phyloP scores from a whole-genome alignment of 331 rosid species.

The Rosa hybrid region DNA sequence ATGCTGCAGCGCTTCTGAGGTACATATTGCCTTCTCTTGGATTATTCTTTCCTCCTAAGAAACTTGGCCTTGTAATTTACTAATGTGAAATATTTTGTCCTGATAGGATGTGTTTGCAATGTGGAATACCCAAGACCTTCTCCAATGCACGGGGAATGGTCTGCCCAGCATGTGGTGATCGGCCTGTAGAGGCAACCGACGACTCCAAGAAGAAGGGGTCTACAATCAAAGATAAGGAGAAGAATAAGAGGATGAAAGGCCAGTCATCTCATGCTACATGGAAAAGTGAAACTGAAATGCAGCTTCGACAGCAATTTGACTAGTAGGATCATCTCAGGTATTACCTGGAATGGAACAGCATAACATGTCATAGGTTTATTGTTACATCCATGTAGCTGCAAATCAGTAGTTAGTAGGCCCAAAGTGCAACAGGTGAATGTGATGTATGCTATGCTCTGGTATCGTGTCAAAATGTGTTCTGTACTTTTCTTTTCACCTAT shows the following conservation, averaged over 20 bases:
- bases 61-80: neutral
- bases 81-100: conserved; percentile 15
- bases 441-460: neutral
- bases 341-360: neutral
- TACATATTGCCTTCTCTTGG: conserved; percentile 19
- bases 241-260: conserved; percentile 86
- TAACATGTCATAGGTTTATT: neutral
- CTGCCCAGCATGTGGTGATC: conserved; percentile 88
- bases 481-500: neutral
- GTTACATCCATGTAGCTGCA: neutral
- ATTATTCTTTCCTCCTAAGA: neutral
- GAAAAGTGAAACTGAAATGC: conserved; percentile 99
- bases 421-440: neutral
- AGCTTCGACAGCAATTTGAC: conserved; percentile 88
- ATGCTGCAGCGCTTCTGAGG: conserved; percentile 95
- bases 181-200: conserved; percentile 42
- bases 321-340: conserved; percentile 24
- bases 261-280: conserved; percentile 94
- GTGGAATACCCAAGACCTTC: conserved; percentile 91
- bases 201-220: conserved; percentile 90
- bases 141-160: conserved; percentile 83
- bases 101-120: conserved; percentile 87
- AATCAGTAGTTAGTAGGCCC: neutral
- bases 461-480: neutral
- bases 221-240: conserved; percentile 84